Base-by-base conservation (phyloP, 495 filamentous ascomycete genomes). In the Penicillium pancosmium region DNA sequence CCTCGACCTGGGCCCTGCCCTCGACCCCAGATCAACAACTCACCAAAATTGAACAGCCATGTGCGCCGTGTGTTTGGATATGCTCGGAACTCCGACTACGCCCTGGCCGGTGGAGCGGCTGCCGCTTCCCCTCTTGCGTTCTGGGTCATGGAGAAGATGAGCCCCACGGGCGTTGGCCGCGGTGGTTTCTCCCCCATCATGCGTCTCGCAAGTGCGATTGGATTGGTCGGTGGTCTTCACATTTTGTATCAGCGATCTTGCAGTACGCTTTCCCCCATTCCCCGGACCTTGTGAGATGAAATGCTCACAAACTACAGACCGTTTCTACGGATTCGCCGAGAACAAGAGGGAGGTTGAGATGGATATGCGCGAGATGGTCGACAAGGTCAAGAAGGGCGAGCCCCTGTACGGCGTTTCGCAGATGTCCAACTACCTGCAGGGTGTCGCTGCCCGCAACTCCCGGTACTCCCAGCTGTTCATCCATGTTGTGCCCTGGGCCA, bases 321-420 rank as follows among this genome's bases (percentile, higher is more conserved):
- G 94, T 49, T 97, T 98, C 80, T 97, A 97, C 81, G 94, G 94
- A 61, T 89, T 91, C 78, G 85, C 83, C 34, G 94, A 98, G 72
- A 98, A 98, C 77, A 75, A 85, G 44, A 86, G 95, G 56, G 94
- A 98, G 69, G 78, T 93, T 31, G 91, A 97, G 41, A 89, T 93
- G 87, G 94, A 98, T 70, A 98, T 97, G 92, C 85, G 84, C 55
- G 94, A 98, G 80, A 98, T 98, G 94, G 92, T 96, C 5, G 84
- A 86, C 68, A 92, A 91, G 72, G 92, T 97, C 65, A 98, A 98
- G 81, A 84, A 79, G 50, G 93, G 92, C 49, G 83, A 96, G 74
- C 86, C 95, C 18, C 76, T 98, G n/a, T 98, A 98, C 72, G 94
- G 94, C 57, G 82, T 79, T 54, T 92, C 88, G 55, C 78, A 74